Base-by-base conservation (phyloP, 495 filamentous ascomycete species). In the Chaetomium tenue region DNA sequence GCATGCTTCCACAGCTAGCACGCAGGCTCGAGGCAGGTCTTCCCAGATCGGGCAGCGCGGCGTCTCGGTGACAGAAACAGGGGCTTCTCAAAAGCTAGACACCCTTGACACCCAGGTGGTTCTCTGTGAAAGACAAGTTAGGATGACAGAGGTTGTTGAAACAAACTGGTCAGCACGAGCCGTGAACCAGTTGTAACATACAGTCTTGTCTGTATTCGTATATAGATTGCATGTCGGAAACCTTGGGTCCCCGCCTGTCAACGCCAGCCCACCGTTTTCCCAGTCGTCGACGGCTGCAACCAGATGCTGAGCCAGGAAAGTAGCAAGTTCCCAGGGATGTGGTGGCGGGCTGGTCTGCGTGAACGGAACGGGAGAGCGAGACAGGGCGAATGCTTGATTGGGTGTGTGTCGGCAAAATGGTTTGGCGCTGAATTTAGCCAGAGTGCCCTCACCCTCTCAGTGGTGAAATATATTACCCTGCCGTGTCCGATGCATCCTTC, bases 401-500 rank as follows among this genome's bases (percentile, higher is more conserved):
- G 44, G 58, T 6, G 63, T 64, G 63, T 61, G 57, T 61, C 70
- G 74, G 72, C 68, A 76, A 71, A 76, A 64, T 28, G 60, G 58
- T 23, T 30, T 48, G 68, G 59, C 60, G 39, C 65, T 44, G 65
- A 63, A 67, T 76, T 76, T 76, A 76, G 68, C 74, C 74, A 75
- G 66, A 75, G 72, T 74, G 72, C 25, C 59, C 59, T 60, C 70
- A 33, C 59, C 48, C 52, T 62, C 61, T 71, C 50, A 66, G 58
- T 68, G 68, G 65, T 64, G 66, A 68, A 63, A 70, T 76, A 75
- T 66, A 76, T 74, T 76, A 60, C 54, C 69, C 61, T 72, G 67
- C 72, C 72, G 72, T 74, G 69, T 72, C 65, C 67, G 64, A 48
- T 66, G 70, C 68, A 66, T 68, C 59, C 64, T 48, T 62, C 61